A percentile compares a stretch with the other conserved stretches of the same genome.
Evolutionary conservation across 495 filamentous ascomycete species (phyloP).

Genomic region (Emericellopsis terricola): DNA sequence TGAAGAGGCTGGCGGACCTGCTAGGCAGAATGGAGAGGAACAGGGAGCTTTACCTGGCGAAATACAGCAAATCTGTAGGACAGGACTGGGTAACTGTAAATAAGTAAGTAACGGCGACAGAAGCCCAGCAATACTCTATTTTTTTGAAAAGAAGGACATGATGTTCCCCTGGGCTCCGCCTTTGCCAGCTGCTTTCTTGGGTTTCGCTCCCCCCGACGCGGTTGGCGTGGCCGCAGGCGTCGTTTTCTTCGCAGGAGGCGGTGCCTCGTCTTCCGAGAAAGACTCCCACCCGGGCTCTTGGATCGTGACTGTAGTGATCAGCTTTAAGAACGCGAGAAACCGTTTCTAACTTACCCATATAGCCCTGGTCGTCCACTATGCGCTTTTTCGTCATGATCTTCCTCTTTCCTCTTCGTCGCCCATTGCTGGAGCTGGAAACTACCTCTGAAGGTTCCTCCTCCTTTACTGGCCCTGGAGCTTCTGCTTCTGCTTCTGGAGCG

Average conservation of each 20-base stretch:
- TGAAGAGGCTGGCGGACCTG: conserved; percentile 39
- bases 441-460: conserved; percentile 33
- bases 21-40: conserved; percentile 6
- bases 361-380: conserved; percentile 82
- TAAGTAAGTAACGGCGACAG: no score
- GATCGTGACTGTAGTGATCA: conserved; percentile 55
- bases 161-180: conserved; percentile 62
- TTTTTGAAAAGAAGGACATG: conserved; percentile 89
- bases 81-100: background rate
- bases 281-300: conserved; percentile 86
- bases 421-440: conserved; percentile 35
- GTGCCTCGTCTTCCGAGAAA: conserved; percentile 75
- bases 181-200: conserved; percentile 43
- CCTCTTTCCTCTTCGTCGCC: conserved; percentile 61
- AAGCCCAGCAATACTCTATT: conserved; percentile 22
- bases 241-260: conserved; percentile 36
- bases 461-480: conserved; percentile 10
- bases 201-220: conserved; percentile 17
- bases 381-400: conserved; percentile 82
- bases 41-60: background rate
- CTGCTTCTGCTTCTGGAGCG: conserved; percentile 16
- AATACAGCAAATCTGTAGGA: background rate
- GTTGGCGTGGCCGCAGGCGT: conserved; percentile 10
- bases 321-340: conserved; percentile 5
- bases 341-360: conserved; percentile 43